Evolutionary conservation across 345 rosid species (phyloP), one percentile per base, ranked within the genome.

Genomic region (Combretum micranthum): DNA sequence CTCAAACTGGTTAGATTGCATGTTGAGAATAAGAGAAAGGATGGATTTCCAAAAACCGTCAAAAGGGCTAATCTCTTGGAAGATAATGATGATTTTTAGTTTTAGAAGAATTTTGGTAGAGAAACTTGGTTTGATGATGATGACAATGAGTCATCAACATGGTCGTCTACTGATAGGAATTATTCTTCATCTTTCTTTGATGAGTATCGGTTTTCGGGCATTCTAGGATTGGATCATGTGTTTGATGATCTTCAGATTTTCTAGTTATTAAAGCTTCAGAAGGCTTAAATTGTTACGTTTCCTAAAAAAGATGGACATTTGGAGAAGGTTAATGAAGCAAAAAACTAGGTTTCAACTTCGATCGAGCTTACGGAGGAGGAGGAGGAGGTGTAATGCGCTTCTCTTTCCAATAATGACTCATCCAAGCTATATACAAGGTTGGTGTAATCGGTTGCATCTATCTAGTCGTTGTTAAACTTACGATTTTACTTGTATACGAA

Each of bases 141-240:
- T n/a, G n/a, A n/a, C n/a, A n/a, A n/a, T 4, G 61, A 55, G 20
- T 48, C n/a, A n/a, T n/a, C 60, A 47, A 22, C 20, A 16, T 48
- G 61, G 61, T 17, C 55, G 50, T 63, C 61, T 55, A 42, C 67
- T 3, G 55, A 55, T 23, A 16, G 55, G 22, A 47, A 25, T 14
- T 55, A 61, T 0, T 14, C 55, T 55, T 23, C 48, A n/a, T 63
- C 55, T 14, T 55, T 63, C 49, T 49, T 63, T 21, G 43, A 49
- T n/a, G 47, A 49, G 61, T 55, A 63, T 42, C 12, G 37, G 0
- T 45, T 46, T 20, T 44, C 48, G 15, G 39, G 39, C 10, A 32
- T 32, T 32, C 39, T 32, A 32, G 58, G 58, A 44, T 52, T 52
- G 20, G 17, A 32, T 13, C 18, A 46, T 17, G 17, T 47, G 1